Evolutionary conservation across 2,329 filamentous ascomycete species (phyloP), one percentile per base, ranked within the genome.

Genomic region (Lojkania enalia): DNA sequence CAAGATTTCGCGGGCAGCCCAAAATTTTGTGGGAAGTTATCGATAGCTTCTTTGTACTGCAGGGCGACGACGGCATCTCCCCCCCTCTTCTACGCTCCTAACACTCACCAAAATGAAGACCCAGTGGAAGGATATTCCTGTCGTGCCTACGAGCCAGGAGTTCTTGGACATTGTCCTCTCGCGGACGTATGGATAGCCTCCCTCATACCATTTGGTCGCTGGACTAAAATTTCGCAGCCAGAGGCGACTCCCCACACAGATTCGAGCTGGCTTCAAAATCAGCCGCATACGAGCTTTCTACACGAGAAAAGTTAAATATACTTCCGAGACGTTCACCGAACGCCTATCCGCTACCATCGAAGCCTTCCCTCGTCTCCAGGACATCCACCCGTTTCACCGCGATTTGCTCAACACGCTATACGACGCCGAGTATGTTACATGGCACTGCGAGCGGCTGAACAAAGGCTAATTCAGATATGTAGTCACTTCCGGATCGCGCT

Each of bases 161-260:
- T 97, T 99, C 67, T 81, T 99, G 62, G 94, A 99, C 74, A 96
- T 99, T 70, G 91, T 97, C 56, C 82, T 99, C 63, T 95, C 88
- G 66, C 81, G 94, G 48, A 71, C 68, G 52, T 57, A 58, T 32
- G 55, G 39, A 25, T 16, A 30, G 20, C 31, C 33, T 29, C 16
- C 37, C 30, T 16, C 18, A 5, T 29, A 20, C n/a, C 15, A 20
- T 14, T 37, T 30, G 39, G 36, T 35, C 46, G 46, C 40, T 35
- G 46, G 48, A 54, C 53, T 57, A 59, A 42, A 46, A 46, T 46
- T 42, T 46, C 41, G 46, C 60, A 96, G 90, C 3, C 92, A 97
- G 79, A 82, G 92, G 67, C 86, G 92, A 52, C 79, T 99, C 54
- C 94, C 94, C 12, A 99, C 90, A 37, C 90, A 96, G 77, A 97